Base-by-base conservation (phyloP, 2,329 filamentous ascomycete species). In the Aspergillus brasiliensis region DNA sequence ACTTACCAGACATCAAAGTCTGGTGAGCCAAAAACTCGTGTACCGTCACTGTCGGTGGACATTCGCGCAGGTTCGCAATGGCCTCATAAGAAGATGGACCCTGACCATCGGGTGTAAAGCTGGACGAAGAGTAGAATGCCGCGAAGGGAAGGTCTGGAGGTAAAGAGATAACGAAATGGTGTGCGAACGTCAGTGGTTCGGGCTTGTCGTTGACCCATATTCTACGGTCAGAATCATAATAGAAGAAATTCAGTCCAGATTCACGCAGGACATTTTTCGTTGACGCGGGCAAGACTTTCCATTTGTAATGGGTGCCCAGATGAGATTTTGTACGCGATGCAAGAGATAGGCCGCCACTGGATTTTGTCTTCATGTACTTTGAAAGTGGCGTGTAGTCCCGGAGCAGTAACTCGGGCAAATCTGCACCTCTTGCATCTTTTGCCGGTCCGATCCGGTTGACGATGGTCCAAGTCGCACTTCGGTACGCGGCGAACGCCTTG, bases 381-480 rank as follows among this genome's bases (percentile, higher is more conserved):
- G 27, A 37, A 2, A 81, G 68, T 27, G 71, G 68, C 0, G 66
- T 62, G 56, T 80, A 81, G 0, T 73, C 54, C 2, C 65, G 64
- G 4, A 81, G 62, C 2, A 72, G 55, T 8, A 70, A 55, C 27
- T 67, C 59, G 7, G 73, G 72, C 44, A 68, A 52, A 1, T 21
- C 54, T 8, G 2, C 34, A n/a, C 3, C 42, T 3, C 37, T 42
- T 23, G 54, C 13, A 3, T 48, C 57, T 60, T 37, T 64, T 40
- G 69, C 72, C 31, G 72, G 62, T 2, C 67, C 78, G 10, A 84
- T 62, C 3, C 56, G 64, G 2, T 70, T 67, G 0, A 84, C 21
- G 3, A 86, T 77, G 3, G 63, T 67, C 82, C 82, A 86, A 0
- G 82, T 85, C 3, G 77, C 73, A 57, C 85, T 78, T 11, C 86